Evolutionary conservation across 2,329 filamentous ascomycete genomes (phyloP), one percentile per base, ranked within the genome.

Genomic region (Bipolaris victoriae): DNA sequence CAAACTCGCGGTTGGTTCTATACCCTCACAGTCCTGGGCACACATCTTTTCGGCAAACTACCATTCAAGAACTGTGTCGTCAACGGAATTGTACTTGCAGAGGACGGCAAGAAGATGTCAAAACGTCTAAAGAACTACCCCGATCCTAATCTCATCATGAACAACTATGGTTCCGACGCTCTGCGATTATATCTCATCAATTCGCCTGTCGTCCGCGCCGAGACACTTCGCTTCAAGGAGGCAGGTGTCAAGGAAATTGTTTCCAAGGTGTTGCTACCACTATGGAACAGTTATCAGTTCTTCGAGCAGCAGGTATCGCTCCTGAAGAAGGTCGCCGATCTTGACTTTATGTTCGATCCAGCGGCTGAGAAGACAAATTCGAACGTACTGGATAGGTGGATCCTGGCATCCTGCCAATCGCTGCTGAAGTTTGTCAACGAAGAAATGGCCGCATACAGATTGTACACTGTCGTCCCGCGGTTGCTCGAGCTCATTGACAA

Each of bases 1-100:
- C 94, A 97, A 79, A 97, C 94, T 20, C 87, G 93, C 70, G 94
- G 94, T 48, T 98, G 94, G 94, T 98, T 97, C 79, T 97, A 98
- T 76, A 97, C 93, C 1, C 80, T 97, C 60, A 87, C 91, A 18
- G 92, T 97, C 9, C 81, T 98, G 46, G 93, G 93, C 33, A 95
- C 90, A 7, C 91, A 96, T 73, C 83, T 97, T 3, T 96, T 95
- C 68, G 90, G 90, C 41, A 85, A 87, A 35, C 86, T 92, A 2
- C 92, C 94, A 0, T 97, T 97, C 83, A 88, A 95, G 79, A 97
- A 97, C 75, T 96, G 92, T 69, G 91, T 97, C n/a, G 92, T 97
- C 61, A 97, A 96, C 72, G 93, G 93, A 48, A 95, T 97, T 61
- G 92, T 97, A 4, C 84, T 97, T 39, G 93, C 93, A 0, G 92